Evolutionary conservation across 2,329 filamentous ascomycete species (phyloP).

Genomic region (Xylariaceae sp.): DNA sequence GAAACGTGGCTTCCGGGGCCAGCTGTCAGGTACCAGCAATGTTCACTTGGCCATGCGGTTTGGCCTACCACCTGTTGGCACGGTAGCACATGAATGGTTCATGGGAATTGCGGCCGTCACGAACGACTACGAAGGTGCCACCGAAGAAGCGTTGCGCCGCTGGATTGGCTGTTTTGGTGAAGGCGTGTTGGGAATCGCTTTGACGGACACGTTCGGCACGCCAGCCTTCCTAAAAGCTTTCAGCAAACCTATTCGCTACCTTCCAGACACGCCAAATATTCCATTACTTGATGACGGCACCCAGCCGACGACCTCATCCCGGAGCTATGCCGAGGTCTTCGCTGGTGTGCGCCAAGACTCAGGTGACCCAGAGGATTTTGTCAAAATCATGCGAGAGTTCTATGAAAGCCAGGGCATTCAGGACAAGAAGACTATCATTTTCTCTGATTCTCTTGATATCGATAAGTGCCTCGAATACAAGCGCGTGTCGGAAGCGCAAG

Average conservation of each 20-base stretch:
- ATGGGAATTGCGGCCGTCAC: conserved; percentile 96
- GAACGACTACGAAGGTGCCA: conserved; percentile 81
- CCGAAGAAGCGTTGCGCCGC: conserved; percentile 79
- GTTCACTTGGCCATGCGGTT: conserved; percentile 97
- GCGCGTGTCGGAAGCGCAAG: conserved; percentile 73
- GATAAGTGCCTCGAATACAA: conserved; percentile 92
- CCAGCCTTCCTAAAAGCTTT: conserved; percentile 86
- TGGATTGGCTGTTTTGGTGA: conserved; percentile 93
- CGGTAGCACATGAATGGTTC: conserved; percentile 96
- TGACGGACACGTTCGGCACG: conserved; percentile 97
- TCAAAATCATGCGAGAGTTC: conserved; percentile 77
- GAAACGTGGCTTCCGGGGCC: conserved; percentile 67
- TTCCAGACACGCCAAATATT: conserved; percentile 44
- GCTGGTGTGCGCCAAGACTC: conserved; percentile 88
- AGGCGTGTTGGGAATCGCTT: conserved; percentile 79
- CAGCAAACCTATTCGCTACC: conserved; percentile 60
- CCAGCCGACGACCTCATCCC: conserved; percentile 44
- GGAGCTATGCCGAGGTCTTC: conserved; percentile 81
- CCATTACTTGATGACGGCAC: conserved; percentile 45
- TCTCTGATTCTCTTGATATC: conserved; percentile 92
- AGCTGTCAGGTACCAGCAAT: conserved; percentile 88
- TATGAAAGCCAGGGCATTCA: conserved; percentile 76
- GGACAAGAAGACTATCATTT: conserved; percentile 86
- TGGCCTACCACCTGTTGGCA: conserved; percentile 81
- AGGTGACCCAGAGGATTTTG: conserved; percentile 79